Percentiles rank a stretch among this genome's conserved stretches.
Conservation (phyloP, 208 protist genomes). For the Crithidia acanthocephali region DNA sequence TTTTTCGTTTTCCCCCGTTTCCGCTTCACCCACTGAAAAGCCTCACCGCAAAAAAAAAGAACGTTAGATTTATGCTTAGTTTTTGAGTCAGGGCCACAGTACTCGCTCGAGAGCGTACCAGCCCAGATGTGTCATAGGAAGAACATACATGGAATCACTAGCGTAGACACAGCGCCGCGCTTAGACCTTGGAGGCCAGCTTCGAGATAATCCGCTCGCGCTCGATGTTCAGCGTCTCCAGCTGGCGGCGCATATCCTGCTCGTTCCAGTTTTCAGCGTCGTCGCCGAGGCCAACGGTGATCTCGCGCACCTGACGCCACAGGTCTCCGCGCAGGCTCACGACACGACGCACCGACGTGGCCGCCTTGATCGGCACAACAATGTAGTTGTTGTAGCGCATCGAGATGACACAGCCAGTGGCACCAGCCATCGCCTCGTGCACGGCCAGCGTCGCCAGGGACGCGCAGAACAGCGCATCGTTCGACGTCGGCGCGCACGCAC, state of each 20-base stretch:
- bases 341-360: conserved; percentile 88
- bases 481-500: conserved; percentile 89
- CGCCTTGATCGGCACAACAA: conserved; percentile 88
- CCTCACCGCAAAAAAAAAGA: background rate
- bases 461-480: conserved; percentile 92
- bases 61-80: background rate
- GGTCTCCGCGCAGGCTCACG: conserved; percentile 71
- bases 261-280: conserved; percentile 49
- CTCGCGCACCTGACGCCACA: conserved; percentile 90
- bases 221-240: conserved; percentile 68
- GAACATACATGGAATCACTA: conserved; percentile 4
- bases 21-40: background rate
- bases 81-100: background rate
- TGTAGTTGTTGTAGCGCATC: conserved; percentile 93
- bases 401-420: conserved; percentile 89
- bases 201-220: conserved; percentile 64
- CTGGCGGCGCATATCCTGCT: conserved; percentile 79
- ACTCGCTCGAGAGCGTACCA: background rate
- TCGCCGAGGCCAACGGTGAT: conserved; percentile 87
- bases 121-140: conserved; percentile 1
- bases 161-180: background rate
- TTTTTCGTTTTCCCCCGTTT: background rate
- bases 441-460: conserved; percentile 84
- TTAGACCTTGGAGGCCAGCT: conserved; percentile 76
- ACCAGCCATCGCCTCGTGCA: conserved; percentile 92